Evolutionary conservation across 2,329 filamentous ascomycete genomes (phyloP), one percentile per base, ranked within the genome.

Genomic region (Paecilomyces fulvus): DNA sequence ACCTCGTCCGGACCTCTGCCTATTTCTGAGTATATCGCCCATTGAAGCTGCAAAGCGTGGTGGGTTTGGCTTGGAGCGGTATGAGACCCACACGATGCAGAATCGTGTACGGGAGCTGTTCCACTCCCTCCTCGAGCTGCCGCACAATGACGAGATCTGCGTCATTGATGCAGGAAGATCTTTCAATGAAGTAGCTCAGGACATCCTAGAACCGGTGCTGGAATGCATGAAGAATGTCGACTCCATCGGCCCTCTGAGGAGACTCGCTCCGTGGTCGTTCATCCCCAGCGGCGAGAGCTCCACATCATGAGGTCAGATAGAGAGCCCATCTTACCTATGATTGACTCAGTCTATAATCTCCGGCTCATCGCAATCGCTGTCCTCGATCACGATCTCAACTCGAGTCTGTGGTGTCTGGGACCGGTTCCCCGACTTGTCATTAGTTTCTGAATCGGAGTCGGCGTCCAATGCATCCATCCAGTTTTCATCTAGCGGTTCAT

Each of bases 61-160:
- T n/a, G 92, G 90, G 0, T 99, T 87, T 78, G 94, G 94, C 1
- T 82, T 80, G 17, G 94, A 99, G 78, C 80, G 89, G 60, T 99
- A 97, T 67, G 94, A 99, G 76, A 87, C 84, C 69, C 82, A 81
- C 58, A 84, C 86, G 66, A 89, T 96, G 83, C 94, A 99, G 75
- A 78, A 80, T 58, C 81, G 84, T 9, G 94, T 97, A 12, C 77
- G 89, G 20, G 81, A 85, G 59, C 70, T 95, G 52, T 96, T 95
- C 70, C 80, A 74, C 46, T 75, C 75, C 11, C 65, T 86, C 62
- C 74, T 79, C 60, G 63, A 72, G 55, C 65, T 68, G 37, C 75
- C 77, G 53, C 77, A 80, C 57, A 74, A 74, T 25, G 76, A 79
- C 30, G 77, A 83, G 59, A 78, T 85, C 56, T 71, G 75, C 30